phyloP scores from a whole-genome alignment of 108 stramenopile genomes.

The Nitzschia sp. region DNA sequence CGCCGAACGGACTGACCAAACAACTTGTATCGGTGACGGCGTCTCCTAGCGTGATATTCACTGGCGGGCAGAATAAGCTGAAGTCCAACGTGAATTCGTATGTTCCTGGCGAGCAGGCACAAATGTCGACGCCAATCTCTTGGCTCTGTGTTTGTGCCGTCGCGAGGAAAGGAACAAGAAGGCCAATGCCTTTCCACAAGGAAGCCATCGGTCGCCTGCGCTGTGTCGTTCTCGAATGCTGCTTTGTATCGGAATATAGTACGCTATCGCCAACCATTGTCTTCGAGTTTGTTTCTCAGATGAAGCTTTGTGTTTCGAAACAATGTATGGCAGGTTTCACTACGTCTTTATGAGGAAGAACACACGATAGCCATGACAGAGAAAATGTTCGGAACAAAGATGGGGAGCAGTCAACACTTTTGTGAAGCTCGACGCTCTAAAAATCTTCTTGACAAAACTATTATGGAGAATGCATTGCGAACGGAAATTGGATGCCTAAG shows the following conservation, averaged over 20 bases:
- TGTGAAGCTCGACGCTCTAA: constrained; percentile 9
- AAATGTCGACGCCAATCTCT: constrained; percentile 36
- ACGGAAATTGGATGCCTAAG: not conserved
- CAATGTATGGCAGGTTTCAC: not conserved
- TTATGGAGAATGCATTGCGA: not conserved
- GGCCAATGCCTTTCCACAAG: not conserved
- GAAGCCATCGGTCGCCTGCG: not conserved
- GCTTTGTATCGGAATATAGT: too few species aligned
- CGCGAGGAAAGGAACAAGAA: constrained; percentile 13
- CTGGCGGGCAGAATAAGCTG: constrained; percentile 30
- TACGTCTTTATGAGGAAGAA: not conserved
- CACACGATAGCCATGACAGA: not conserved
- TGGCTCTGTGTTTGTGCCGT: not conserved
- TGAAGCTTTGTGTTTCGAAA: not conserved
- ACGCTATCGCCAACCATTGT: not conserved
- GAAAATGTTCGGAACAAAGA: not conserved
- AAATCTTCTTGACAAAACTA: constrained; percentile 6
- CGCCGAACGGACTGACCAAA: constrained; percentile 31
- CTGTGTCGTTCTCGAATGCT: not conserved
- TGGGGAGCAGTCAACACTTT: constrained; percentile 15
- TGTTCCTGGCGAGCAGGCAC: constrained; percentile 38
- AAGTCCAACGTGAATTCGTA: constrained; percentile 47
- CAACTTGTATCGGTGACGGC: constrained; percentile 40
- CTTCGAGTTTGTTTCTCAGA: not conserved
- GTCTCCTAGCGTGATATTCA: constrained; percentile 33